These are phyloP conservation scores for Perilla frutescens DNA, from an alignment of 257 asterid genomes.

Conservation along the genomic window DNA sequence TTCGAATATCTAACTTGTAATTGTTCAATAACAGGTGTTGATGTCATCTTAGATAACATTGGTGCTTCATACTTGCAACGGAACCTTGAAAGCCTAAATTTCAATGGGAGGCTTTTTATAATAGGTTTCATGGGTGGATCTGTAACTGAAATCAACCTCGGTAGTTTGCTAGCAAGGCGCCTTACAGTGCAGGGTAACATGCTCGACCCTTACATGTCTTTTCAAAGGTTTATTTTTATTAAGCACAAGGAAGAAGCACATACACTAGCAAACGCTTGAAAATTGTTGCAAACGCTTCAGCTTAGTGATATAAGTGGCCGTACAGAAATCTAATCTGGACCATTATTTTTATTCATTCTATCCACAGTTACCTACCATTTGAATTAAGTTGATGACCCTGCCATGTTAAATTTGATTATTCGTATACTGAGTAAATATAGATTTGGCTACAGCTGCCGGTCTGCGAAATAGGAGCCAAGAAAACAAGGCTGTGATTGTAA, in stretches of 20 bases:
- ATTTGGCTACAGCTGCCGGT: conserved; percentile 70
- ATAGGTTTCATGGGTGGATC: conserved; percentile 93
- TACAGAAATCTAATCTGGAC: not conserved
- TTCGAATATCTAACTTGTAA: conserved; percentile 18
- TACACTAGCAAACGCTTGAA: not conserved
- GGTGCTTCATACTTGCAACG: conserved; percentile 79
- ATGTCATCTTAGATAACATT: conserved; percentile 82
- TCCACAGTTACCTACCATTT: not conserved
- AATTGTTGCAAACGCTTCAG: not conserved
- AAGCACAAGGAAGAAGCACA: not conserved
- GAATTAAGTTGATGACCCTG: not conserved
- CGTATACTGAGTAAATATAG: not conserved
- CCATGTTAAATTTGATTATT: not conserved
- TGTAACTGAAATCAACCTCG: conserved; percentile 71
- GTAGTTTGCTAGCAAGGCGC: conserved; percentile 63
- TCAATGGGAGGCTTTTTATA: conserved; percentile 91
- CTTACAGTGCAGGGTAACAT: conserved; percentile 84
- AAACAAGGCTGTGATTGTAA: conserved; percentile 80
- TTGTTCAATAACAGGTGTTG: conserved; percentile 67
- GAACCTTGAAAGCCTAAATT: conserved; percentile 74
- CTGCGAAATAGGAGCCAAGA: conserved; percentile 67
- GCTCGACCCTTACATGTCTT: conserved; percentile 19
- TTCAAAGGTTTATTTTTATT: not conserved
- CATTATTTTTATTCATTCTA: not conserved
- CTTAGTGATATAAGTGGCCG: not conserved